These are phyloP conservation scores for Mrakiaceae sp. DNA, from an alignment of 1,284 basidiomycete species.

Conservation along the genomic window DNA sequence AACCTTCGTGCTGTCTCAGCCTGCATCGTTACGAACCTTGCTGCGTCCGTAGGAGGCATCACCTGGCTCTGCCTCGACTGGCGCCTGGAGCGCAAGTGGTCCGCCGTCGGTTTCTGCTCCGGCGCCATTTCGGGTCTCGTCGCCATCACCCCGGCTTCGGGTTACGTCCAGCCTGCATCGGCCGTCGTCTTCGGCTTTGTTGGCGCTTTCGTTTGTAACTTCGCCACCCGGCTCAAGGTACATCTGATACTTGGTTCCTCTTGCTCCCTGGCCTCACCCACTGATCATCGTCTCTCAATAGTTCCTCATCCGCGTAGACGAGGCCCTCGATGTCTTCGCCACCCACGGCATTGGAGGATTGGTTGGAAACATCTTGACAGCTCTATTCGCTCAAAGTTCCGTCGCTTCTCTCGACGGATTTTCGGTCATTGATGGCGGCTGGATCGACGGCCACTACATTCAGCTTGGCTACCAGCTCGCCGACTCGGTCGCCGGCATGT, in stretches of 20 bases:
- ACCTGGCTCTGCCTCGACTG: slow-evolving; percentile 96
- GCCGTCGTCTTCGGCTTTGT: slow-evolving; percentile 34
- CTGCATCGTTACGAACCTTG: slow-evolving; percentile 84
- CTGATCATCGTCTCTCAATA: not conserved
- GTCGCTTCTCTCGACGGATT: slow-evolving; percentile 74
- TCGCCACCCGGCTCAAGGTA: slow-evolving; percentile 78
- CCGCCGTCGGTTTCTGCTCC: slow-evolving; percentile 88
- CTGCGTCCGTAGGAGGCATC: slow-evolving; percentile 70
- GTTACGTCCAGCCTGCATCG: slow-evolving; percentile 68
- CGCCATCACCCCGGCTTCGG: slow-evolving; percentile 75
- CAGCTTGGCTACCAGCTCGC: slow-evolving; percentile 84
- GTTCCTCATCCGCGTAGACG: slow-evolving; percentile 51
- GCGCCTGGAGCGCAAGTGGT: slow-evolving; percentile 85
- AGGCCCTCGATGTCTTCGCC: slow-evolving; percentile 61
- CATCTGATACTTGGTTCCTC: slow-evolving; percentile 41
- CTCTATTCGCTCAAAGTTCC: slow-evolving; percentile 72
- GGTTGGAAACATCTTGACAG: slow-evolving; percentile 65
- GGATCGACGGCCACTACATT: slow-evolving; percentile 56
- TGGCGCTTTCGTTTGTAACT: slow-evolving; percentile 65
- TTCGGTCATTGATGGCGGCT: slow-evolving; percentile 65
- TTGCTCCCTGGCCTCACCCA: slow-evolving; percentile 11
- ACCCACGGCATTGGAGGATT: slow-evolving; percentile 81
- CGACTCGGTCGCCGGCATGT: slow-evolving; percentile 59
- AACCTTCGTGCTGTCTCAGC: slow-evolving; percentile 82
- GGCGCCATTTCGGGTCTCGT: slow-evolving; percentile 85